Evolutionary conservation across 345 rosid genomes (phyloP), one percentile per base, ranked within the genome.

Genomic region (Eucalyptus rudis): DNA sequence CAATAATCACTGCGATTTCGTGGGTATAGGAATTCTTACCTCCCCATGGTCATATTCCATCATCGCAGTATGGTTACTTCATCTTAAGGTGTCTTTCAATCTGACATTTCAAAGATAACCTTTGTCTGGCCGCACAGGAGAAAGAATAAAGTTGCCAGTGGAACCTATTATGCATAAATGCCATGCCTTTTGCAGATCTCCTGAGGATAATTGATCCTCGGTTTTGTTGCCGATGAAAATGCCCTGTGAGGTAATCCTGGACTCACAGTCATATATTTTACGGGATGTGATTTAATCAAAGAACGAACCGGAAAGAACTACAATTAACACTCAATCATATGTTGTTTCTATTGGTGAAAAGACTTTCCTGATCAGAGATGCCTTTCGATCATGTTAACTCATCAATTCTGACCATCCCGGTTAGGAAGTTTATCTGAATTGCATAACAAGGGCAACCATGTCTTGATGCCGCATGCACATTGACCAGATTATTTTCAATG

Each of bases 51-150:
- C 4, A 3, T 11, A 11, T 47, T 47, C 49, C 49, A 0, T 0
- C 49, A 47, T 47, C 49, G 49, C 13, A 47, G 49, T 11, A 47
- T 11, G 49, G 13, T 3, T 47, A 47, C 49, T 47, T 47, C 49
- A 47, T 47, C 49, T 3, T 47, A 47, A 47, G 49, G 49, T 47
- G 49, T 47, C 49, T 47, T 47, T 3, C 4, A 47, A 47, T 47
- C 0, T 3, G 13, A 0, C 13, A 47, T 47, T 47, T 3, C 49
- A 47, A 47, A 47, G 49, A 3, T 47, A 47, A 47, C 49, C 49
- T 47, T 0, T 3, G 49, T 10, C 1, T 0, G 0, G 49, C 0
- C 4, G 49, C 49, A 47, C 4, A 3, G 49, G 49, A 47, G 49
- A 47, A 47, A 47, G 49, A 47, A 47, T 3, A 3, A 3, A 47